These are phyloP conservation scores for Kalanchoe fedtschenkoi DNA, from an alignment of 164 flowering plant species.

Conservation along the genomic window DNA sequence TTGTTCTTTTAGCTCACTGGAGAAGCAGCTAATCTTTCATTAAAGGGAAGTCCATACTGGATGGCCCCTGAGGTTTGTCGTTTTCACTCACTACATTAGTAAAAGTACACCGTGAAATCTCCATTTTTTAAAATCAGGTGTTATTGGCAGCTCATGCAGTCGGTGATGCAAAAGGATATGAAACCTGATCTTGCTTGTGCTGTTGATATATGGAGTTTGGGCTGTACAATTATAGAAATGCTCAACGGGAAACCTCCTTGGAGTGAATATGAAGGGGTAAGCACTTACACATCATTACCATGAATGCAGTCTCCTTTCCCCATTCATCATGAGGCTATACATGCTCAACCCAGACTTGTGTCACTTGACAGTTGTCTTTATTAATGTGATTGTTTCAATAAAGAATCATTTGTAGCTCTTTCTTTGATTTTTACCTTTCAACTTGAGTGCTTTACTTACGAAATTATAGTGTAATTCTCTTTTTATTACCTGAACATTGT, in stretches of 20 bases:
- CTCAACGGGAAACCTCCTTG: constrained; percentile 87
- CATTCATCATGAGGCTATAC: too few species aligned
- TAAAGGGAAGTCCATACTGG: constrained; percentile 98
- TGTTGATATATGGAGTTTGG: constrained; percentile 95
- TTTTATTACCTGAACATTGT: too few species aligned
- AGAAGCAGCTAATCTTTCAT: constrained; percentile 57
- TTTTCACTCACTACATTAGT: not conserved
- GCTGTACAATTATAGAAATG: constrained; percentile 94
- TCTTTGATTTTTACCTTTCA: too few species aligned
- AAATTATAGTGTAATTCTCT: too few species aligned
- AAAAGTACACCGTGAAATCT: not conserved
- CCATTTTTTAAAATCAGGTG: not conserved
- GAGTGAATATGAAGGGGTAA: constrained; percentile 86
- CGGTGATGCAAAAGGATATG: constrained; percentile 55
- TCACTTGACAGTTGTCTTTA: too few species aligned
- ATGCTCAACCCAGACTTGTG: too few species aligned
- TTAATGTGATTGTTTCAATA: too few species aligned
- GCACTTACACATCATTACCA: constrained; percentile 8
- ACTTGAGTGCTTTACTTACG: too few species aligned
- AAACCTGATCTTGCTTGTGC: constrained; percentile 60
- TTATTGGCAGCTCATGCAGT: constrained; percentile 48
- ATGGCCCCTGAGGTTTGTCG: constrained; percentile 94
- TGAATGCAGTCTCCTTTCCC: not conserved
- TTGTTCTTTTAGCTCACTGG: constrained; percentile 55
- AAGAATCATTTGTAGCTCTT: not conserved